A percentile compares a stretch with the other conserved stretches of the same genome.
Conservation (phyloP, 2,329 filamentous ascomycete genomes). For the Sarocladium oryzae region DNA sequence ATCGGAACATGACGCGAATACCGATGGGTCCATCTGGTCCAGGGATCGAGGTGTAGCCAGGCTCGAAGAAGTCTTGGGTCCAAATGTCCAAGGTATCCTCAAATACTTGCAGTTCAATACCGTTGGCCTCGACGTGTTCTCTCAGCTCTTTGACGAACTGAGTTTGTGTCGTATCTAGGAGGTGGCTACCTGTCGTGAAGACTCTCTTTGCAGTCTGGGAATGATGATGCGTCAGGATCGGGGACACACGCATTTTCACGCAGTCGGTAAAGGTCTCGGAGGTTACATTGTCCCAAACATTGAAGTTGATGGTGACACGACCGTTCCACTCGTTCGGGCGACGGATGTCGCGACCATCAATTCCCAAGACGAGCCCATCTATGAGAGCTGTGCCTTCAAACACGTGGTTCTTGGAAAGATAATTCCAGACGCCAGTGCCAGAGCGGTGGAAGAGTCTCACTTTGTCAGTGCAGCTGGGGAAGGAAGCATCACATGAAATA, state of each 20-base stretch:
- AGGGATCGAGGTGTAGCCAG: slow-evolving; percentile 31
- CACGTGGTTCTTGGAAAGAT: slow-evolving; percentile 18
- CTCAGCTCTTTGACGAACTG: slow-evolving; percentile 13
- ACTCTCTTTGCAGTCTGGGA: slow-evolving; percentile 22
- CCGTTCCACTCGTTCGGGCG: slow-evolving; percentile 22
- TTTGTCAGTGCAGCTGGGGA: slow-evolving; percentile 10
- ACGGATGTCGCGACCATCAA: slow-evolving; percentile 27
- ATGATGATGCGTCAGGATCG: slow-evolving; percentile 31
- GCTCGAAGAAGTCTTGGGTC: slow-evolving; percentile 33
- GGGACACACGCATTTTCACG: slow-evolving; percentile 29
- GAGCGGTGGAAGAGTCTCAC: slow-evolving; percentile 24
- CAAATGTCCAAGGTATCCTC: slow-evolving; percentile 22
- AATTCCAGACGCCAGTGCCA: slow-evolving; percentile 17
- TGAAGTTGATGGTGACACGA: slow-evolving; percentile 20
- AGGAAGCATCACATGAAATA: slow-evolving; percentile 7
- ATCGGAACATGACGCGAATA: slow-evolving; percentile 27
- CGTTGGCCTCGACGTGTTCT: slow-evolving; percentile 15
- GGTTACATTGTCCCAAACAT: slow-evolving; percentile 17
- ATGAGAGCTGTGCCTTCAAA: slow-evolving; percentile 23
- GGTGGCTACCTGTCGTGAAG: slow-evolving; percentile 14
- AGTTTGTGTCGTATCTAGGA: background rate
- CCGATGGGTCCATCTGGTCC: slow-evolving; percentile 25
- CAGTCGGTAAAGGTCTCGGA: slow-evolving; percentile 15
- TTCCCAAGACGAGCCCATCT: slow-evolving; percentile 26
- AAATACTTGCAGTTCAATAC: background rate